Base-by-base conservation (phyloP, 441 rosid genomes). In the Melastoma candidum region DNA sequence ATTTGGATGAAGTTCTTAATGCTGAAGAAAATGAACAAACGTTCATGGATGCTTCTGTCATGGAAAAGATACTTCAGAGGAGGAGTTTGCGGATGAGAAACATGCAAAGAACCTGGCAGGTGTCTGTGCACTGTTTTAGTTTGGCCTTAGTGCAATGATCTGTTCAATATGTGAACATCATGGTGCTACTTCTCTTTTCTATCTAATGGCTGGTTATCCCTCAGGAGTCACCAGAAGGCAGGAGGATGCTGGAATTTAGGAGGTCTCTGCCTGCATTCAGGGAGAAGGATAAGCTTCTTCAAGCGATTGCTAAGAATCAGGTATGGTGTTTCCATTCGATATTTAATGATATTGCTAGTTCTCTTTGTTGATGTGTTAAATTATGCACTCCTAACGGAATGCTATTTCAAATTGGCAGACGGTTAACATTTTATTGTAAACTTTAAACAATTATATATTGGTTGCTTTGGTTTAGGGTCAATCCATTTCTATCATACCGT, bases 281-380 rank as follows among this genome's bases (percentile, higher is more conserved):
- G 72, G 99, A 93, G 75, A 89, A 83, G 75, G 96, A 86, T 68
- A 83, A 79, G 67, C 77, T 93, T 55, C 95, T 93, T 52, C 96
- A 93, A 73, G 96, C 99, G 47, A 86, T 89, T 61, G 99, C 99
- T 44, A 79, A 87, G 68, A 93, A 93, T 72, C 99, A 93, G 97
- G 97, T 92, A 32, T 58, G 61, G 3, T 14, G 59, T 12, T 54
- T 17, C 17, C 63, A 68, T 55, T 53, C 27, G 44, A 54, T 5
- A 59, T 12, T 12, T 14, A 24, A 13, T 29, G 44, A 59, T 49
- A 36, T 36, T 36, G 41, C 41, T 36, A 9, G 36, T 29, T 29
- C 5, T 29, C 7, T 29, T 29, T 29, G 36, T 29, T 29, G 36
- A 29, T 29, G 7, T 29, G 3, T 29, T 29, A 29, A 29, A 29